These are phyloP conservation scores for Escallonia herrerae DNA, from an alignment of 129 eudicot species.

Conservation along the genomic window DNA sequence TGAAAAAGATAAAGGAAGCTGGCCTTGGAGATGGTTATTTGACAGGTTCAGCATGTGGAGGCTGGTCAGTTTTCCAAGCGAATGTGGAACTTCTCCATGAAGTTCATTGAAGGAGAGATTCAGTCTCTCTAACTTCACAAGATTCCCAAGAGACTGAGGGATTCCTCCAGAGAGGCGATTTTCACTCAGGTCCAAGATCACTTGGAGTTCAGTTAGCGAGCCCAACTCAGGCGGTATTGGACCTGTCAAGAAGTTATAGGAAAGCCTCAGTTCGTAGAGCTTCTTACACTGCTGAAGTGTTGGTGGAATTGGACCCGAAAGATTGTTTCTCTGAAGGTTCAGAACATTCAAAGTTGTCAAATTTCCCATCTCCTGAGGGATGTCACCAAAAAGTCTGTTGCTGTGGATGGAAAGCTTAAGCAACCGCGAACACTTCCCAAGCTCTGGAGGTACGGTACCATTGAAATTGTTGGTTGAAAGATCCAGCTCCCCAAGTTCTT, in stretches of 20 bases:
- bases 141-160: constrained; percentile 60
- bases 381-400: constrained; percentile 55
- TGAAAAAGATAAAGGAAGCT: constrained; percentile 62
- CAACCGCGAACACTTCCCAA: constrained; percentile 58
- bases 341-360: constrained; percentile 64
- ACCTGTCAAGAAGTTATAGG: constrained; percentile 59
- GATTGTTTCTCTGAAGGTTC: constrained; percentile 73
- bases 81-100: constrained; percentile 52
- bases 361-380: constrained; percentile 75
- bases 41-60: constrained; percentile 73
- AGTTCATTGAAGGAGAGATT: constrained; percentile 73
- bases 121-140: constrained; percentile 64
- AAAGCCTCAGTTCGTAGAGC: constrained; percentile 74
- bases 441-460: constrained; percentile 58
- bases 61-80: constrained; percentile 72
- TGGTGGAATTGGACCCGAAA: constrained; percentile 69
- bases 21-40: constrained; percentile 59
- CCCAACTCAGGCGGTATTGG: constrained; percentile 66
- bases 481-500: constrained; percentile 82
- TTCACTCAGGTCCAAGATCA: constrained; percentile 64
- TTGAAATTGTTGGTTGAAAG: constrained; percentile 64
- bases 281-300: constrained; percentile 62
- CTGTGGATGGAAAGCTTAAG: constrained; percentile 60
- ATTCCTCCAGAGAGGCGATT: constrained; percentile 59
- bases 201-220: constrained; percentile 71